Base-by-base conservation (phyloP, 179 eudicot species). In the Camellia oleifera region DNA sequence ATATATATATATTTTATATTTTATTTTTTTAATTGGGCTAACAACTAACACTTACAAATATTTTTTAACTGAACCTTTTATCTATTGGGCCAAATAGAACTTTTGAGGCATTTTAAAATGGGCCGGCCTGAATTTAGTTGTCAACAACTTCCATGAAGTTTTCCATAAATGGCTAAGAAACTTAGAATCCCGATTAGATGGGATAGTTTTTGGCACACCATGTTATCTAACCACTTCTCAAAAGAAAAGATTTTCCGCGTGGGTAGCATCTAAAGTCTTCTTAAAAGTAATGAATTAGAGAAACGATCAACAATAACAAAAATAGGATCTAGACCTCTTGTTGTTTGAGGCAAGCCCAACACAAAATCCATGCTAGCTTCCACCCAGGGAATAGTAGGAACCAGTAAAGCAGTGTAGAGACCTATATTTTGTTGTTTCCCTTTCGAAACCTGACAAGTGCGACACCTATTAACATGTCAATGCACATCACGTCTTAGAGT, bases 311-410 rank as follows among this genome's bases (percentile, higher is more conserved):
- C 26, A 2, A 23, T 12, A 1, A 65, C 44, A 65, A 65, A 65
- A 26, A 26, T 65, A 26, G 69, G 26, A 26, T 9, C 44, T 32
- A 8, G 8, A 8, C 13, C 69, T 42, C 69, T 65, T 20, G 13
- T 10, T 65, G 69, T 65, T 11, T 4, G 69, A 20, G 69, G 69
- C 44, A 65, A 23, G 12, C 69, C 44, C 3, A 65, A 7, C 32
- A 65, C 44, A 65, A 65, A 65, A 26, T 65, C 69, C 69, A 65
- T 65, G 44, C 69, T 26, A 5, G 26, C 69, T 20, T 65, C 69
- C 14, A 65, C n/a, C 44, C 12, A 65, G 1, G 69, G 42, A 65
- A 4, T 8, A 8, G 11, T 20, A 65, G 45, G 69, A 7, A 23
- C 9, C 26, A 2, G 69, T 26, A 65, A 9, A 20, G 69, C 42